Percentiles rank a stretch among this genome's conserved stretches.
These are phyloP conservation scores for Pleurotus ostreatus DNA, from an alignment of 768 basidiomycete species.

Conservation along the genomic window DNA sequence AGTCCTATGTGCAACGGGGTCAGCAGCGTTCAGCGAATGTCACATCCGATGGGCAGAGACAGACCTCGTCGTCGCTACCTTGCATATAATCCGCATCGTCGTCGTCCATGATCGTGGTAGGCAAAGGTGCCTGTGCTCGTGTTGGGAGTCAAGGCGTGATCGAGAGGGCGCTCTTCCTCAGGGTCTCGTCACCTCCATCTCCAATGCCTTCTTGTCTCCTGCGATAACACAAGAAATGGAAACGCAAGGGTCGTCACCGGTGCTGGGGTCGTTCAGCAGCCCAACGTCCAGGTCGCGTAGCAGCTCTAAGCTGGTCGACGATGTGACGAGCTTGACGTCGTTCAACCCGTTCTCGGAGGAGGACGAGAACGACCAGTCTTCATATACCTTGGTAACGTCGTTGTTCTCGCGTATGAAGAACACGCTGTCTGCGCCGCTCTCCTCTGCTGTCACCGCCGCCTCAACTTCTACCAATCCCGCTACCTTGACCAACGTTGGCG, in stretches of 20 bases:
- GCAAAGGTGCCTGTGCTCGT: neutral
- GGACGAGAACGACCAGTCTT: constrained; percentile 86
- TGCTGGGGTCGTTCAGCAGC: constrained; percentile 31
- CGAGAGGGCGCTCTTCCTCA: neutral
- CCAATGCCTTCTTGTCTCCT: neutral
- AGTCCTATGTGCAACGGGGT: constrained; percentile 52
- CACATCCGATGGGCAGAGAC: constrained; percentile 9
- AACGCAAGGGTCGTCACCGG: constrained; percentile 27
- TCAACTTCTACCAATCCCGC: constrained; percentile 28
- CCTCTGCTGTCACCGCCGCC: constrained; percentile 44
- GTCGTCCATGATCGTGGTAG: constrained; percentile 66
- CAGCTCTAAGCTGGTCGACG: constrained; percentile 53
- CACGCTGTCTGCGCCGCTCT: constrained; percentile 64
- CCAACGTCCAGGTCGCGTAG: constrained; percentile 58
- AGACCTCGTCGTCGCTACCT: constrained; percentile 80
- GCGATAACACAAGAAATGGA: constrained; percentile 18
- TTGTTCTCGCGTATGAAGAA: constrained; percentile 80
- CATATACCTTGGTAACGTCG: constrained; percentile 79
- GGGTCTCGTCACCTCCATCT: neutral
- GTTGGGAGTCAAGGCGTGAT: neutral
- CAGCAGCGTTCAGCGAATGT: constrained; percentile 3
- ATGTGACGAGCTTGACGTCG: constrained; percentile 73
- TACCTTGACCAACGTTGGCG: constrained; percentile 23
- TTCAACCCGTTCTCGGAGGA: constrained; percentile 94
- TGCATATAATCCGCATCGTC: constrained; percentile 95